Evolutionary conservation across 768 basidiomycete species (phyloP), one percentile per base, ranked within the genome.

Genomic region (Fomitopsis pulvina): DNA sequence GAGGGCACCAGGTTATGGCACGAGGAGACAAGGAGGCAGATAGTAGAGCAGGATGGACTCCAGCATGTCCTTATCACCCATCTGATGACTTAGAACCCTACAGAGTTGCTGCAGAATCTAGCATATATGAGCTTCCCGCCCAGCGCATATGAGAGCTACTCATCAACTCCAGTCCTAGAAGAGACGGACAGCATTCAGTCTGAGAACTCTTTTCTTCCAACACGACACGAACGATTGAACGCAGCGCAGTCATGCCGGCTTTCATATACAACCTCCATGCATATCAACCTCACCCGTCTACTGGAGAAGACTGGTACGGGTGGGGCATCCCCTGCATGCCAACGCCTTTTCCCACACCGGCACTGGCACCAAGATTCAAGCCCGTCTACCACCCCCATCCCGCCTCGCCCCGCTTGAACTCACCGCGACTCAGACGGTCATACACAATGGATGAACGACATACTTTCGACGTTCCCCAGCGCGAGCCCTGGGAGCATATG

Each of bases 11-110:
- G 51, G 52, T 52, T 57, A 52, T 37, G 61, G 59, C 61, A 62
- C 61, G 61, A 52, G 61, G 55, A 56, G 52, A 48, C 57, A 55
- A 53, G 58, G 59, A 56, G 61, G 57, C 57, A 45, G 41, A 28
- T 44, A 46, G 16, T 34, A 42, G 50, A 41, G 20, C 45, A 44
- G 48, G 32, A 30, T 28, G 34, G 14, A 37, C 21, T 27, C 41
- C 27, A 25, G 29, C 38, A 52, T 18, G 28, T 40, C 48, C 49
- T 48, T 52, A 56, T 41, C 48, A 52, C 53, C 8, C 5, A 18
- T 14, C 34, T 37, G 14, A 37, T 37, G 14, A n/a, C n/a, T n/a
- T n/a, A n/a, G n/a, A n/a, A n/a, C n/a, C n/a, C n/a, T n/a, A n/a
- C n/a, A n/a, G n/a, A n/a, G n/a, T n/a, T n/a, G n/a, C n/a, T n/a